Percentiles rank a stretch among this genome's conserved stretches.
phyloP scores from a whole-genome alignment of 2,329 filamentous ascomycete genomes.

The Bimuria novae-zelandiae region DNA sequence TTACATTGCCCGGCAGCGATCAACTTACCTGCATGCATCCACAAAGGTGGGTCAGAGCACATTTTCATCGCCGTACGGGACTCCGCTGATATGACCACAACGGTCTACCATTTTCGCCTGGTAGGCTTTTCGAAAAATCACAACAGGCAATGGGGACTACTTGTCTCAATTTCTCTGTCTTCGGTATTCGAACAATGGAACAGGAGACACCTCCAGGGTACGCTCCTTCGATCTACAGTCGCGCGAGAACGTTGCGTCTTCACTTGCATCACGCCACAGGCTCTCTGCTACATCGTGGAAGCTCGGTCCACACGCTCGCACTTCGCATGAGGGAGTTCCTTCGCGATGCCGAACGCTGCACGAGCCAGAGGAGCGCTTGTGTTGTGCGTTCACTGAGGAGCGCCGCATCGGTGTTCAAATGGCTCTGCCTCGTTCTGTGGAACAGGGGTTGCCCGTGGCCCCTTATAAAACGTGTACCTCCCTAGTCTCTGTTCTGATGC shows the following conservation, averaged over 20 bases:
- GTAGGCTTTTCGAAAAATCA: too few relatives aligned
- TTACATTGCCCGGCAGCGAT: background rate
- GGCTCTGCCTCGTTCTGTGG: background rate
- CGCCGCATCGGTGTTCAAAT: background rate
- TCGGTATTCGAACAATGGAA: too few relatives aligned
- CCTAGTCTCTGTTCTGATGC: background rate
- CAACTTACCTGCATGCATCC: slow-evolving; percentile 3
- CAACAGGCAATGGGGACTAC: too few relatives aligned
- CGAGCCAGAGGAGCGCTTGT: slow-evolving; percentile 2
- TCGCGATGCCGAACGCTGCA: background rate
- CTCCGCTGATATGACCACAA: too few relatives aligned
- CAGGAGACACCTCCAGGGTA: too few relatives aligned
- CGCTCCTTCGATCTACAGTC: background rate
- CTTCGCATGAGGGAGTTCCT: background rate
- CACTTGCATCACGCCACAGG: background rate
- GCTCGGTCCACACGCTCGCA: background rate
- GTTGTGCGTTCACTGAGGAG: background rate
- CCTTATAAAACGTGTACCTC: background rate
- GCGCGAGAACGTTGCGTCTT: background rate
- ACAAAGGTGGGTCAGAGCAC: background rate
- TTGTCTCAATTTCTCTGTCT: too few relatives aligned
- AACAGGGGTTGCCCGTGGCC: background rate
- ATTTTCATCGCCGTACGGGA: background rate
- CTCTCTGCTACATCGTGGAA: background rate
- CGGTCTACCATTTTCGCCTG: too few relatives aligned